Evolutionary conservation across 192 early-diverging fungal genomes (phyloP).

Genomic region (Blastocladiella britannica): DNA sequence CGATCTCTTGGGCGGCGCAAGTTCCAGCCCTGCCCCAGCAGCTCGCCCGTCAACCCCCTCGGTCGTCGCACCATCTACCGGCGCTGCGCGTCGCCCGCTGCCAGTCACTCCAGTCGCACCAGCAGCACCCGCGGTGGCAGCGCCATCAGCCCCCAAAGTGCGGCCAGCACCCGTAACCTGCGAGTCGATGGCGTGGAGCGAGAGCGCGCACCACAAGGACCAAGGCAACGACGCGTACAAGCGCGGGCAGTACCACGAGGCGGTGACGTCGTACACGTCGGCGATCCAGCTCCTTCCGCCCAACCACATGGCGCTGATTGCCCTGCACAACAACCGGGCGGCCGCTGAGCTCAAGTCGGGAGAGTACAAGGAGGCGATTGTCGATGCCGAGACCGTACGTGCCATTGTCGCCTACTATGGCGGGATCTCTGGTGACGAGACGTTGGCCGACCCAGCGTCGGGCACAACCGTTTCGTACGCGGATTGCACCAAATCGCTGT

Average conservation of each 20-base stretch:
- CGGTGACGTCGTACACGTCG: slow-evolving; percentile 42
- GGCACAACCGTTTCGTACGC: slow-evolving; percentile 8
- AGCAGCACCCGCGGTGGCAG: not conserved
- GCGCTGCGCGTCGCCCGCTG: no score
- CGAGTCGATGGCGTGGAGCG: not conserved
- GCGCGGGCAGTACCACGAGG: slow-evolving; percentile 70
- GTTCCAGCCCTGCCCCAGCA: no score
- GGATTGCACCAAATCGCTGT: slow-evolving; percentile 52
- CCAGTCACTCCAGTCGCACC: not conserved
- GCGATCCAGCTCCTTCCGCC: slow-evolving; percentile 41
- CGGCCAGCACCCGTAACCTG: not conserved
- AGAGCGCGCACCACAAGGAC: slow-evolving; percentile 14
- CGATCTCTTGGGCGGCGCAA: not conserved
- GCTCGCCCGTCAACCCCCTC: no score
- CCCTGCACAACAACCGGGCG: slow-evolving; percentile 70
- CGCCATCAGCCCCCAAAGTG: not conserved
- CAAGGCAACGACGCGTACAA: slow-evolving; percentile 69
- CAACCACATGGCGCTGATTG: slow-evolving; percentile 34
- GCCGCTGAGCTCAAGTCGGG: slow-evolving; percentile 61
- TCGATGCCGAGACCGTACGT: slow-evolving; percentile 41
- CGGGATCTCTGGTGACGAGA: not conserved
- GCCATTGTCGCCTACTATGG: slow-evolving; percentile 12
- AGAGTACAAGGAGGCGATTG: slow-evolving; percentile 44
- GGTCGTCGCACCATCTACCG: no score
- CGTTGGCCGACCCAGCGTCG: not conserved